phyloP scores from a whole-genome alignment of 768 basidiomycete genomes.

The Xerocomus brunneocitrinus region DNA sequence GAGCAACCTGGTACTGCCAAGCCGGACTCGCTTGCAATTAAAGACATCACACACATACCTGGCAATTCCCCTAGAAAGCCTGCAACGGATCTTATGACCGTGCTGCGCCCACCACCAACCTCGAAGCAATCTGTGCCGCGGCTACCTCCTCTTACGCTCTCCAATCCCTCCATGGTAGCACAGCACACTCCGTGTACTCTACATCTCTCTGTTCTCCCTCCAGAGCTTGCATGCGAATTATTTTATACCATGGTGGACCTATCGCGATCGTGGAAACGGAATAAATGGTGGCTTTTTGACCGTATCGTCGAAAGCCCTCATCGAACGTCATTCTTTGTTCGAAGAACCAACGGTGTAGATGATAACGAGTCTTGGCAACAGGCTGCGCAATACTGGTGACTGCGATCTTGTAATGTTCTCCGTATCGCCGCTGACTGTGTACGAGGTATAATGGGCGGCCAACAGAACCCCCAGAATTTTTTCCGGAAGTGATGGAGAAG shows the following conservation, averaged over 20 bases:
- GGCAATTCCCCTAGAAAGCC: conserved; percentile 29
- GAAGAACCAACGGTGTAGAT: conserved; percentile 43
- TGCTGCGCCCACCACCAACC: conserved; percentile 49
- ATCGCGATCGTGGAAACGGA: conserved; percentile 60
- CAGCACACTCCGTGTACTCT: conserved; percentile 72
- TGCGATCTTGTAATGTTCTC: conserved; percentile 1
- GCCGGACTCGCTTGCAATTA: conserved; percentile 8
- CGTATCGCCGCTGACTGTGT: conserved; percentile 6
- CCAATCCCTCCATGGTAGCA: conserved; percentile 59
- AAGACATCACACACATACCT: conserved; percentile 11
- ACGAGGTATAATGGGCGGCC: conserved; percentile 75
- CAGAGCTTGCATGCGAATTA: conserved; percentile 68
- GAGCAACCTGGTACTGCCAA: conserved; percentile 4
- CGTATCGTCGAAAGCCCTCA: conserved; percentile 80
- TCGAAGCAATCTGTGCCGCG: conserved; percentile 32
- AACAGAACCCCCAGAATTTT: conserved; percentile 51
- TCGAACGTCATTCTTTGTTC: conserved; percentile 71
- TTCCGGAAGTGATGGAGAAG: conserved; percentile 71
- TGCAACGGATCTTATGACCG: conserved; percentile 46
- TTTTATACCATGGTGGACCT: conserved; percentile 69
- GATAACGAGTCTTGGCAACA: conserved; percentile 57
- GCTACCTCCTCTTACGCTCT: conserved; percentile 58
- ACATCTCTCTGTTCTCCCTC: conserved; percentile 64
- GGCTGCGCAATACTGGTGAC: conserved; percentile 71
- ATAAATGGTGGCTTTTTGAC: conserved; percentile 85